Evolutionary conservation across 1,284 basidiomycete genomes (phyloP).

Genomic region (Pseudomicrostroma phylloplanum): DNA sequence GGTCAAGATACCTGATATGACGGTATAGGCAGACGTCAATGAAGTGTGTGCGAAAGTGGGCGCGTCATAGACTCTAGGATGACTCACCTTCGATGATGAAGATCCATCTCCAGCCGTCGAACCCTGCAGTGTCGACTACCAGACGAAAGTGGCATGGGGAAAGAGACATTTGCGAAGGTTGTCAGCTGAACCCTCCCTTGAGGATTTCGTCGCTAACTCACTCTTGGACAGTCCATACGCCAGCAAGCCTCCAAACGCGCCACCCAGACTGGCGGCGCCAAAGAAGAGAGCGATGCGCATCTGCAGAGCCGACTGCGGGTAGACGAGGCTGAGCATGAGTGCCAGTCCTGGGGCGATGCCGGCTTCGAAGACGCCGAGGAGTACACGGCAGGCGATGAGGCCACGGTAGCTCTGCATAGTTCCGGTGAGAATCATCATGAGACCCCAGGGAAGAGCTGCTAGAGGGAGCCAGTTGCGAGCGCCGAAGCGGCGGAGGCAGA

Average conservation of each 20-base stretch:
- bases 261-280: conserved; percentile 51
- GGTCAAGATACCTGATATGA: conserved; percentile 46
- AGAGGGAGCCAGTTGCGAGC: conserved; percentile 50
- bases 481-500: conserved; percentile 55
- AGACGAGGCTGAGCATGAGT: conserved; percentile 27
- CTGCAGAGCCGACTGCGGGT: conserved; percentile 30
- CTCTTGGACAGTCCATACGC: conserved; percentile 35
- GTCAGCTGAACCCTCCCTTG: no score
- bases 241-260: conserved; percentile 53
- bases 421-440: conserved; percentile 49
- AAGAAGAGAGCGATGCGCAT: conserved; percentile 36
- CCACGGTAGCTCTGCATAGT: conserved; percentile 37
- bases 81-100: conserved; percentile 49
- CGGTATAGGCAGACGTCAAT: no score
- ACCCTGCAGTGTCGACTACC: conserved; percentile 22
- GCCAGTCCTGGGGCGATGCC: conserved; percentile 31
- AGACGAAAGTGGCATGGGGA: neutral
- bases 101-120: conserved; percentile 21
- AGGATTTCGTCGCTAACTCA: no score
- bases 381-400: conserved; percentile 47
- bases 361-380: conserved; percentile 48
- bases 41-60: no score
- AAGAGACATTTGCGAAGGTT: no score
- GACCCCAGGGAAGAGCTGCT: neutral
- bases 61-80: no score